These are phyloP conservation scores for Verticillium klebahnii DNA, from an alignment of 2,329 filamentous ascomycete genomes.

Conservation along the genomic window DNA sequence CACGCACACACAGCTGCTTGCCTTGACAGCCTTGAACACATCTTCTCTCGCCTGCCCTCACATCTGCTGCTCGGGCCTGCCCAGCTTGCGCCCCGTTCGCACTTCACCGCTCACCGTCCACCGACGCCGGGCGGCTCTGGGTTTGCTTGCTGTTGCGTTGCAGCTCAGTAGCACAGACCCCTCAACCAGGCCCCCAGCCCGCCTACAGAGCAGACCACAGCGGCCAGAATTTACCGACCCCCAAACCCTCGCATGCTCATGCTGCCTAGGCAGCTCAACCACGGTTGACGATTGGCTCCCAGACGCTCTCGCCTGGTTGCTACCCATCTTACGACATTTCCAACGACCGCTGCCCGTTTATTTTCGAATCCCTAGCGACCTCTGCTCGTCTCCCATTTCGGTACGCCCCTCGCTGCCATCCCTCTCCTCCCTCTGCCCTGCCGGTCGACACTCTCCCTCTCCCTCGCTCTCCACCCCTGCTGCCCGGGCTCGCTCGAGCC, in stretches of 20 bases:
- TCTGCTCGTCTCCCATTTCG: neutral
- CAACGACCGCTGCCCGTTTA: neutral
- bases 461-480: constrained; percentile 1
- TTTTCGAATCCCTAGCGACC: neutral
- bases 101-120: neutral
- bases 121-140: neutral
- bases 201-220: neutral
- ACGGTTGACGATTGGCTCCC: constrained; percentile 4
- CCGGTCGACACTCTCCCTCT: neutral
- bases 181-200: too few relatives aligned
- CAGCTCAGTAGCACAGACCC: too few relatives aligned
- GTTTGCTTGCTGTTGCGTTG: neutral
- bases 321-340: neutral
- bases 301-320: constrained; percentile 1
- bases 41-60: neutral
- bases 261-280: neutral
- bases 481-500: neutral
- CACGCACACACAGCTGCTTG: neutral
- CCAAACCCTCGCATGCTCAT: neutral
- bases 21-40: too few relatives aligned
- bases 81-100: neutral
- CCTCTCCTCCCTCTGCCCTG: neutral
- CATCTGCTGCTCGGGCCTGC: neutral
- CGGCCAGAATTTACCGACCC: neutral
- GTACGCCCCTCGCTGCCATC: neutral